A percentile compares a stretch with the other conserved stretches of the same genome.
Evolutionary conservation across 2,329 filamentous ascomycete species (phyloP).

Genomic region (Plectosphaerella cucumerina): DNA sequence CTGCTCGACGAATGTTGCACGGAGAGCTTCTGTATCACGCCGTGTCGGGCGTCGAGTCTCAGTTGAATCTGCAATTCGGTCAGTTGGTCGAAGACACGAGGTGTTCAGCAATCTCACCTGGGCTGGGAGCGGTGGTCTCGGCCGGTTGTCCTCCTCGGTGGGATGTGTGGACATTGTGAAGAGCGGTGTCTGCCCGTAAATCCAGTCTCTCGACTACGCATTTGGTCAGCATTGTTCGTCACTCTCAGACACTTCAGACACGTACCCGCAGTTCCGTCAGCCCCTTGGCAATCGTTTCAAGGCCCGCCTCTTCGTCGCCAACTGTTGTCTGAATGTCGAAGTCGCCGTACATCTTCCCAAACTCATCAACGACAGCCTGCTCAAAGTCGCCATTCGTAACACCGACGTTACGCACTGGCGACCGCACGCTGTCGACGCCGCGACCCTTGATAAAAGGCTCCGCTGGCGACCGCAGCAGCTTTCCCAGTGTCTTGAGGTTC

Average conservation of each 20-base stretch:
- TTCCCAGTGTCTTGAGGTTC: constrained; percentile 65
- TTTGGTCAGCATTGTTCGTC: not conserved
- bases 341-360: constrained; percentile 60
- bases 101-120: constrained; percentile 28
- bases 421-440: constrained; percentile 89
- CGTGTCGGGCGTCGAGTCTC: constrained; percentile 31
- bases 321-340: constrained; percentile 33
- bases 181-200: constrained; percentile 79
- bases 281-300: constrained; percentile 54
- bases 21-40: constrained; percentile 26
- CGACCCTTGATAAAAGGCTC: constrained; percentile 72
- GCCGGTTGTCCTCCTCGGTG: constrained; percentile 53
- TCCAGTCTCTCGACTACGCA: constrained; percentile 63
- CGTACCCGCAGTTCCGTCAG: constrained; percentile 57
- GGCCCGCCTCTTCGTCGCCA: constrained; percentile 39
- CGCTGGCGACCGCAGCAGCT: constrained; percentile 73
- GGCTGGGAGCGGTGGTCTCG: constrained; percentile 45
- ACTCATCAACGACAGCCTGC: constrained; percentile 58
- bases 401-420: constrained; percentile 74
- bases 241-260: constrained; percentile 6
- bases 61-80: constrained; percentile 16
- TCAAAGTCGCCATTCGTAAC: constrained; percentile 44
- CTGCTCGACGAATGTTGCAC: constrained; percentile 10
- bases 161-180: constrained; percentile 68
- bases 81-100: not conserved